Evolutionary conservation across 768 basidiomycete genomes (phyloP), one percentile per base, ranked within the genome.

Genomic region (Naematelia aurantialba): DNA sequence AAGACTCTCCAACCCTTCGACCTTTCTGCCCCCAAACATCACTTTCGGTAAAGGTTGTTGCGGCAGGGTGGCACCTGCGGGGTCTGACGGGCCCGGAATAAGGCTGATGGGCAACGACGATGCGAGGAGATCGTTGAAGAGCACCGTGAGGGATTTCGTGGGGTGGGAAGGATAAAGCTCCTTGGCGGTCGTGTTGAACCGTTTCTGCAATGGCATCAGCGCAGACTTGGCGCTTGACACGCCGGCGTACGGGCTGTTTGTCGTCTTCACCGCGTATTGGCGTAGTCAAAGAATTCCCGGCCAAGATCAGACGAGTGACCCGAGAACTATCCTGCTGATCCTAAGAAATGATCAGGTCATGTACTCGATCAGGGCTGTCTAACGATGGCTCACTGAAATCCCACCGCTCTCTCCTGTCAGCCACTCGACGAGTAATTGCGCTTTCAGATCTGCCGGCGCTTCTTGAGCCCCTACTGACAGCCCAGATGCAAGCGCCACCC

Each of bases 11-110:
- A 97, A 89, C 29, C 72, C 76, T 45, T 66, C 64, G 55, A 68
- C 67, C 79, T 79, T 57, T 81, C 82, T 58, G 76, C 27, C 79
- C 57, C 89, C 85, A 61, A 99, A 87, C 88, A 98, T 92, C 4
- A 90, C 88, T 29, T 86, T 84, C 49, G 96, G 96, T 65, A 98
- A 83, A 0, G 90, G 83, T 69, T 96, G 96, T 74, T 99, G 96
- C 2, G 96, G 96, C 65, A 99, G 79, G 39, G 93, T 91, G 0
- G 83, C 82, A 0, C 89, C 91, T 13, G 91, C 84, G 2, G 94
- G 96, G 76, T 99, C 96, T 31, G 82, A 81, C 53, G 85, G 84
- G 5, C 96, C 96, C 2, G 93, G 90, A 44, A 98, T 81, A 26
- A 99, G 80, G 69, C 93, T 91, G 30, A 97, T 82, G 0, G 93